Base-by-base conservation (phyloP, 805 yeast species). In the Vanderwaltozyma tropicalis region DNA sequence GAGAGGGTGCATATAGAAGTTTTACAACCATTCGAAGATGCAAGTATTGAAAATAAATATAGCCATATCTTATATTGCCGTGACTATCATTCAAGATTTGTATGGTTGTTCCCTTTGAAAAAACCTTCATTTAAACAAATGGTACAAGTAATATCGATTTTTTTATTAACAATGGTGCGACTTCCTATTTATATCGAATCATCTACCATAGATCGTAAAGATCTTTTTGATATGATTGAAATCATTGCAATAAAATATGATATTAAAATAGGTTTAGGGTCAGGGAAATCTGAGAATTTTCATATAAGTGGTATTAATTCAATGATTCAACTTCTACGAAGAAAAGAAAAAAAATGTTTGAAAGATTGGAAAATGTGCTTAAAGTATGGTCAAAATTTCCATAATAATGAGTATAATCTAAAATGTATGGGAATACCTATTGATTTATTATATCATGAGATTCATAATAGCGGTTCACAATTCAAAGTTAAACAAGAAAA, bases 1-100 rank as follows among this genome's bases (percentile, higher is more conserved):
- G 59, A 52, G 30, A 46, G 57, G 40, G 43, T 58, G 5, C 62
- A 57, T 34, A 34, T 59, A 17, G 63, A 59, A 36, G 38, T 57
- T 1, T 46, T 59, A 25, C 41, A 48, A 30, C 59, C 61, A 10
- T 56, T 50, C 36, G 42, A 35, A 2, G 46, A 41, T 21, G 42
- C 42, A 14, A 16, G n/a, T 3, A 48, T 59, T 17, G 60, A 48
- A 32, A 50, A 48, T 4, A 47, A 40, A 27, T 58, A 48, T 39
- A 40, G 55, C 8, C 47, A 53, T 30, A 43, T 58, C 9, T 35
- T 58, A 28, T 53, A 44, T 35, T 47, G 48, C 17, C 46, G 59
- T 34, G 63, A 58, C 33, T 58, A 54, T 35, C 40, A 43, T 37
- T 50, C 61, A 6, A 40, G 59, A 24, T 57, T 48, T 36, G 48